Base-by-base conservation (phyloP, 2,329 filamentous ascomycete genomes). In the Huntiella abstrusa region DNA sequence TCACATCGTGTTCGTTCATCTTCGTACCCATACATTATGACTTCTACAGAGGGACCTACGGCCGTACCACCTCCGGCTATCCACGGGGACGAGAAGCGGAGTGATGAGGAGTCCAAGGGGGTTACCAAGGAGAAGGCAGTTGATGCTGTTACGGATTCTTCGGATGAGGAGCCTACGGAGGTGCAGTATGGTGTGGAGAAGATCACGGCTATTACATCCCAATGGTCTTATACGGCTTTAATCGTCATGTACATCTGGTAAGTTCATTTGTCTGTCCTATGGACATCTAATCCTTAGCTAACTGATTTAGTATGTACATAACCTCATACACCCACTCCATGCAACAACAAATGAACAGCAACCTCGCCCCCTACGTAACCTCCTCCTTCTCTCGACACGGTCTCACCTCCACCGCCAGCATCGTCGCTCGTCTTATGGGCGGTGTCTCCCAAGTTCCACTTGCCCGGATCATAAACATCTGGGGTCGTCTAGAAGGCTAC, bases 401-500 rank as follows among this genome's bases (percentile, higher is more conserved):
- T 0, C 59, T 76, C 22, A 63, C 70, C 1, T 63, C 69, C 1
- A 65, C 71, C 2, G 69, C 71, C 12, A 60, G 62, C 41, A 70
- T 78, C 50, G 63, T 78, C 13, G 61, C 71, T 7, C 65, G 60
- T 50, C 59, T 73, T 33, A 69, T 78, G 40, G 62, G 64, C 55
- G 77, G 74, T 35, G 66, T 79, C n/a, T 66, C 71, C 48, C 77
- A 78, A 55, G 67, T 80, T 7, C 72, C 77, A 1, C 67, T 78
- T 52, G 76, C 78, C 45, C 82, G 81, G 58, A 63, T 80, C 13
- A 65, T 80, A 44, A 74, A 83, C 59, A 65, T 78, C 34, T 82
- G 74, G 65, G 78, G 77, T 47, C 73, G 78, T 34, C 70, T 76
- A 10, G 70, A 79, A 55, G 77, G 74, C 12, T 71, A 78, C 53